Percentiles rank a stretch among this genome's conserved stretches.
These are phyloP conservation scores for Plasmodium relictum DNA, from an alignment of 169 alveolate species.

Conservation along the genomic window DNA sequence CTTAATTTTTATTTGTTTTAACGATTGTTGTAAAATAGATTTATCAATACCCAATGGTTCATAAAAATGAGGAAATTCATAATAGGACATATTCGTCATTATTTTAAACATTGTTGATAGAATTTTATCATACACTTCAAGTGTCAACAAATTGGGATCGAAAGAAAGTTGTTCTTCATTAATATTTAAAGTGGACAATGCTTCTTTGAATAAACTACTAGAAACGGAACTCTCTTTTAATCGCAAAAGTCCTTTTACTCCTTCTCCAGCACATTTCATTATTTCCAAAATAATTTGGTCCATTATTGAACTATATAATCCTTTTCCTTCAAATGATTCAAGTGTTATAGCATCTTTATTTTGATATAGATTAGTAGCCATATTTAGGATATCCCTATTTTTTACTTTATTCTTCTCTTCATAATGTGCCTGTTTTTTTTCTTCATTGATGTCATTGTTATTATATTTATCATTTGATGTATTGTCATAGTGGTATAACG, in stretches of 20 bases:
- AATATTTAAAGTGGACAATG: conserved; percentile 15
- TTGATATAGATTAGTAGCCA: background rate
- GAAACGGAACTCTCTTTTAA: background rate
- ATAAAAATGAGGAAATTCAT: conserved; percentile 36
- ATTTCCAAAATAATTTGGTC: conserved; percentile 49
- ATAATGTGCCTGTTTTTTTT: background rate
- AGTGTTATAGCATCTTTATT: background rate
- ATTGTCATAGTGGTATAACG: background rate
- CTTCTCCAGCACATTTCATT: conserved; percentile 29
- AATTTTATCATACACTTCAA: conserved; percentile 45
- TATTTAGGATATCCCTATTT: background rate
- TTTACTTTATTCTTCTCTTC: background rate
- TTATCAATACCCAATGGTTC: conserved; percentile 37
- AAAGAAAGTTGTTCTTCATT: background rate
- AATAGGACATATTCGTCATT: conserved; percentile 49
- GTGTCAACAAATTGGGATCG: conserved; percentile 1
- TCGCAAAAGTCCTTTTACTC: conserved; percentile 24
- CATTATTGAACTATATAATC: conserved; percentile 17
- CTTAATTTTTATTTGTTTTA: conserved; percentile 37
- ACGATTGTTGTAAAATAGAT: conserved; percentile 25
- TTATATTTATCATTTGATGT: conserved; percentile 4
- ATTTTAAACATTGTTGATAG: conserved; percentile 56
- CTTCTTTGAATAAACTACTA: conserved; percentile 19
- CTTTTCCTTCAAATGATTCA: conserved; percentile 1
- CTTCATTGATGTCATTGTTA: background rate